phyloP scores from a whole-genome alignment of 805 yeast genomes.

The Osmozyma mogii region DNA sequence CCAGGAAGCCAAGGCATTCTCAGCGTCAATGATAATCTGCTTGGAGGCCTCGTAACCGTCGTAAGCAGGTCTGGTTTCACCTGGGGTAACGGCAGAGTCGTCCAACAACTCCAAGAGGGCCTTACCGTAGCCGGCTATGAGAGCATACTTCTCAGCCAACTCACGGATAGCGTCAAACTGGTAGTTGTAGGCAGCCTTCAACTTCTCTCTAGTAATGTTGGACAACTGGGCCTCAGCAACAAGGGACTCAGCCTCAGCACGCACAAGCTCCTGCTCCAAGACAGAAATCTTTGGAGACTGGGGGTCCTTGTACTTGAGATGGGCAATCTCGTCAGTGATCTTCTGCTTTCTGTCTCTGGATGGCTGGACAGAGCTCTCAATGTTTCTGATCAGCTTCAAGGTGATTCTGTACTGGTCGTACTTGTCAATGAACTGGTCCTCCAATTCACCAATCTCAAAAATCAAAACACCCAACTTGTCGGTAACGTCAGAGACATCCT shows the following conservation, averaged over 20 bases:
- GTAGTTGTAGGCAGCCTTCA: conserved; percentile 76
- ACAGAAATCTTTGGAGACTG: conserved; percentile 74
- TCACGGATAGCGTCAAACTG: conserved; percentile 83
- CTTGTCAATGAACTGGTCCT: conserved; percentile 79
- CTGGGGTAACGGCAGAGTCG: conserved; percentile 82
- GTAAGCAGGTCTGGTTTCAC: conserved; percentile 85
- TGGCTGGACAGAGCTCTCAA: conserved; percentile 83
- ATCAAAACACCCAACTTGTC: conserved; percentile 80
- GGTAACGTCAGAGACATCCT: conserved; percentile 78
- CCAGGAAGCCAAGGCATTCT: conserved; percentile 77
- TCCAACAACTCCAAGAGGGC: conserved; percentile 76
- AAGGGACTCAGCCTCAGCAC: conserved; percentile 87
- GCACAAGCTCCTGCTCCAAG: conserved; percentile 80
- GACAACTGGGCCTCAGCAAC: conserved; percentile 91
- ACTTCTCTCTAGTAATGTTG: conserved; percentile 79
- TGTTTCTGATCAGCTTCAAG: conserved; percentile 71
- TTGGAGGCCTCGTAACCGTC: conserved; percentile 86
- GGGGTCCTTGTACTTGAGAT: conserved; percentile 78
- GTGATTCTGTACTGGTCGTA: conserved; percentile 83
- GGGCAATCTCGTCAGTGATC: conserved; percentile 79
- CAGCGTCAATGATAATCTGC: conserved; percentile 81
- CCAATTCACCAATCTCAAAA: conserved; percentile 78
- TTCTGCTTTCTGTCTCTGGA: conserved; percentile 80
- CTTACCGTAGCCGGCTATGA: conserved; percentile 86
- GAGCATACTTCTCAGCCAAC: conserved; percentile 76